Evolutionary conservation across 2,329 filamentous ascomycete species (phyloP).

Genomic region (Monosporascus sp.): DNA sequence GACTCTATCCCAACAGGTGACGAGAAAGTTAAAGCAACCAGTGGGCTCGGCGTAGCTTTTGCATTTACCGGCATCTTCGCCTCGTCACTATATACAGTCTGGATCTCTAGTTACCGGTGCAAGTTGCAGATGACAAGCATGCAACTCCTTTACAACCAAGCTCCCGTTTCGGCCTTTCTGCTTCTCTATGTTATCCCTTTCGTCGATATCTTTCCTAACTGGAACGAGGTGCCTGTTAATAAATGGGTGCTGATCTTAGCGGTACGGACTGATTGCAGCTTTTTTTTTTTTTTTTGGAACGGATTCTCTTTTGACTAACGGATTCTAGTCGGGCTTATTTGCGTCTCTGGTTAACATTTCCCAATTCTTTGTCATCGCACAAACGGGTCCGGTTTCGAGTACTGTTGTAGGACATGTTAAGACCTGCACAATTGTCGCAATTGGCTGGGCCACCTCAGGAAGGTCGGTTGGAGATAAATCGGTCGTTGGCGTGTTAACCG

Average conservation of each 20-base stretch:
- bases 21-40: constrained; percentile 49
- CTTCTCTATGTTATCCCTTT: constrained; percentile 63
- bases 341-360: constrained; percentile 62
- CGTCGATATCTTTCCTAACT: constrained; percentile 56
- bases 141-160: constrained; percentile 65
- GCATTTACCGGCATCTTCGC: constrained; percentile 60
- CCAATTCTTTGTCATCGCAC: constrained; percentile 57
- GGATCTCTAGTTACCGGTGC: constrained; percentile 61
- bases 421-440: constrained; percentile 59
- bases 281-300: not conserved
- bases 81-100: constrained; percentile 63
- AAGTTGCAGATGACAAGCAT: constrained; percentile 62
- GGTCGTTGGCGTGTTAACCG: constrained; percentile 49
- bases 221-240: constrained; percentile 43
- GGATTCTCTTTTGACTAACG: constrained; percentile 9
- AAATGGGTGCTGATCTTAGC: constrained; percentile 55
- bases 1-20: constrained; percentile 51
- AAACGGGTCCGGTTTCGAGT: constrained; percentile 58
- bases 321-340: constrained; percentile 51
- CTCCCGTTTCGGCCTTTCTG: constrained; percentile 56
- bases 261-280: constrained; percentile 32
- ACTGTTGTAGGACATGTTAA: constrained; percentile 63
- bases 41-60: constrained; percentile 55
- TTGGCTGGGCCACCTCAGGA: constrained; percentile 55
- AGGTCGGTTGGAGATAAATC: constrained; percentile 51